phyloP scores from a whole-genome alignment of 192 early-diverging fungal species.

The Rhizophagus clarus region DNA sequence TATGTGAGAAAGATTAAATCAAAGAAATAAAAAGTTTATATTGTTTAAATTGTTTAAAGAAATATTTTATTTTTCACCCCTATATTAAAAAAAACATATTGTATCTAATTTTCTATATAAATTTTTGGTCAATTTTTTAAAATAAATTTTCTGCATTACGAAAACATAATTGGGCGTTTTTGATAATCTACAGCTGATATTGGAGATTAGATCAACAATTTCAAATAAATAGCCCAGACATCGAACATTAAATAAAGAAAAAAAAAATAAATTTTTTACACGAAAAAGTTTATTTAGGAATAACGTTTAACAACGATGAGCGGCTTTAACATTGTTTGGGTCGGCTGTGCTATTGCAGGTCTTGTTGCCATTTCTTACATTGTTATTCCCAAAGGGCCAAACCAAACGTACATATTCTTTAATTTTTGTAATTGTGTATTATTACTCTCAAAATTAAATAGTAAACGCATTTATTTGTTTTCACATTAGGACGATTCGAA shows the following conservation, averaged over 20 bases:
- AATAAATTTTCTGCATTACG: too few relatives aligned
- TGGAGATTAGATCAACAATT: too few relatives aligned
- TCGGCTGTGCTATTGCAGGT: neutral
- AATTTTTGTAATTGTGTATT: neutral
- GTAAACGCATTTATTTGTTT: neutral
- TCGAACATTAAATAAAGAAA: too few relatives aligned
- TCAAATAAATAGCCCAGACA: too few relatives aligned
- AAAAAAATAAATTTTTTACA: neutral
- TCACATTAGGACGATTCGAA: conserved; percentile 41
- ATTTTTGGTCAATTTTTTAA: too few relatives aligned
- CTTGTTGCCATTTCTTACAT: neutral
- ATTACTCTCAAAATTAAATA: neutral
- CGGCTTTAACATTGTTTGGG: conserved; percentile 1
- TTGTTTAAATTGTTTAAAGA: neutral
- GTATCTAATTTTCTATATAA: too few relatives aligned
- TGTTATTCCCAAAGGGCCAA: conserved; percentile 4
- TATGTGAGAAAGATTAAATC: conserved; percentile 87
- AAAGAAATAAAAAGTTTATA: conserved; percentile 45
- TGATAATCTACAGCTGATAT: too few relatives aligned
- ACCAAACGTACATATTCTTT: neutral
- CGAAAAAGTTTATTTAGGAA: neutral
- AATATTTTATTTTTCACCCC: neutral
- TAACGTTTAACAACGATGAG: conserved; percentile 8
- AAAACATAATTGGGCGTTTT: too few relatives aligned
- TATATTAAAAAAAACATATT: neutral